phyloP scores from a whole-genome alignment of 225 moss, liverwort and hornwort genomes.

The Bryoerythrophyllum caledonicum region DNA sequence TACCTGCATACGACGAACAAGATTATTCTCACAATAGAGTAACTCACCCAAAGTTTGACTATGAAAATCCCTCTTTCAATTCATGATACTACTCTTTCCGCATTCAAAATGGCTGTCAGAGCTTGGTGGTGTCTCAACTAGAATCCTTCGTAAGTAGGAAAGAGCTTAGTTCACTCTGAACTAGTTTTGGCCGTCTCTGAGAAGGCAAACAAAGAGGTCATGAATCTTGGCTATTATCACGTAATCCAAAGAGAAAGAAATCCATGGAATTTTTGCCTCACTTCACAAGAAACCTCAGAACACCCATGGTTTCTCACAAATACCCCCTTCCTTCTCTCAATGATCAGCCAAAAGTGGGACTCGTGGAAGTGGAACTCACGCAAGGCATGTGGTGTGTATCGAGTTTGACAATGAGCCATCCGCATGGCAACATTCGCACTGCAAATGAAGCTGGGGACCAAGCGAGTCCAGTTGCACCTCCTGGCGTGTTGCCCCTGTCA shows the following conservation, averaged over 20 bases:
- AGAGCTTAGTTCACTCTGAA: too few species aligned
- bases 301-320: background rate
- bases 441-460: constrained; percentile 65
- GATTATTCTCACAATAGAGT: background rate
- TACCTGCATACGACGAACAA: constrained; percentile 35
- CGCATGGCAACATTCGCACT: constrained; percentile 78
- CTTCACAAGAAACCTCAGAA: background rate
- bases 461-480: constrained; percentile 81
- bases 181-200: too few species aligned
- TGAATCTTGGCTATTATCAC: too few species aligned
- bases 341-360: constrained; percentile 1
- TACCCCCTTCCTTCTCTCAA: background rate
- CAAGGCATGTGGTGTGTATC: constrained; percentile 73
- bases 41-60: too few species aligned
- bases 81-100: too few species aligned
- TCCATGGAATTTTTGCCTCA: too few species aligned
- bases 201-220: too few species aligned
- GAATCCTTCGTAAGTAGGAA: too few species aligned
- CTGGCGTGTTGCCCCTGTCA: constrained; percentile 80
- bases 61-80: too few species aligned
- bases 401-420: constrained; percentile 66
- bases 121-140: too few species aligned
- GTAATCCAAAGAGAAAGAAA: too few species aligned
- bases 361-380: constrained; percentile 43
- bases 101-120: too few species aligned